Evolutionary conservation across 1,139 yeast genomes (phyloP).

Genomic region (Kluyveromyces marxianus): DNA sequence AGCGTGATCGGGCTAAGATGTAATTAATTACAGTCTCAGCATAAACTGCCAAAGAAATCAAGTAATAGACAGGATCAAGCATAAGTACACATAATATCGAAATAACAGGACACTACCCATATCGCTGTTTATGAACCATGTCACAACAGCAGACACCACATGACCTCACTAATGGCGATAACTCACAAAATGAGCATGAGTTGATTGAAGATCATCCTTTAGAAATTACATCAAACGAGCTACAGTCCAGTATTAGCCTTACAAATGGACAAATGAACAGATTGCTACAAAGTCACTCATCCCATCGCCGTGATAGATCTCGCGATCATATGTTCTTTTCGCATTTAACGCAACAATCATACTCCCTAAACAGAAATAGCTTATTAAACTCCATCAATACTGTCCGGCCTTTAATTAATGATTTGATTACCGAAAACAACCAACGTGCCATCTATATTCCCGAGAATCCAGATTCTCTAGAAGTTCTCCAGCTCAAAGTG

Average conservation of each 20-base stretch:
- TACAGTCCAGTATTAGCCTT: background rate
- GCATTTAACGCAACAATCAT: slow-evolving; percentile 29
- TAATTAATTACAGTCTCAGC: too few species aligned
- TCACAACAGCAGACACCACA: background rate
- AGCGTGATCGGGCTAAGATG: too few species aligned
- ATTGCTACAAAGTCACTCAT: slow-evolving; percentile 8
- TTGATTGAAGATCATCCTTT: slow-evolving; percentile 1
- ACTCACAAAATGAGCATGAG: background rate
- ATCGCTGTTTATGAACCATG: background rate
- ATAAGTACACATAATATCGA: too few species aligned
- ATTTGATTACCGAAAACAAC: slow-evolving; percentile 22
- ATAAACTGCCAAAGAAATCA: too few species aligned
- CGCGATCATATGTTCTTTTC: slow-evolving; percentile 21
- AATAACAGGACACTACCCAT: background rate
- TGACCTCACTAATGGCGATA: background rate
- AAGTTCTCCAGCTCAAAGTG: slow-evolving; percentile 23
- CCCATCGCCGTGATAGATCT: slow-evolving; percentile 13
- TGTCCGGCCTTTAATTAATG: slow-evolving; percentile 17
- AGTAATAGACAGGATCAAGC: too few species aligned
- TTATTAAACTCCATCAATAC: slow-evolving; percentile 20
- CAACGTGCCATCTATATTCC: slow-evolving; percentile 23
- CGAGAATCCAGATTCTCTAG: slow-evolving; percentile 11
- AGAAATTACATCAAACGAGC: slow-evolving; percentile 4
- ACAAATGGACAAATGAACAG: slow-evolving; percentile 2
- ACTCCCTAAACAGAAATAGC: slow-evolving; percentile 25